Conservation (phyloP, 768 basidiomycete species). For the Kwoniella mangroviensis region DNA sequence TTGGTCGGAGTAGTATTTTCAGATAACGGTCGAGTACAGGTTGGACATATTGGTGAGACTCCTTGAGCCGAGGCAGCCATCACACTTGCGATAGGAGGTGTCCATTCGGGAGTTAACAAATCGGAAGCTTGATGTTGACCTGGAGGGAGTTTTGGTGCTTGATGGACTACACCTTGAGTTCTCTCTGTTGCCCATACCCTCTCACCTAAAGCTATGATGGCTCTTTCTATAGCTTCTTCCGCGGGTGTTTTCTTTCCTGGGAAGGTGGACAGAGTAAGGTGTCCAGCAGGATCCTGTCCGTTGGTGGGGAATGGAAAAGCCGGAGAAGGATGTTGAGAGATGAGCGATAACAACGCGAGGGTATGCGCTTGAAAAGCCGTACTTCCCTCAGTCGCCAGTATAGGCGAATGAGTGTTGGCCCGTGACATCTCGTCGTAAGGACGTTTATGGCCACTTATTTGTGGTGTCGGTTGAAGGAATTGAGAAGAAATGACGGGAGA, state of each 20-base stretch:
- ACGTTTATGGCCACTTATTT: conserved; percentile 14
- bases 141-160: conserved; percentile 14
- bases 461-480: conserved; percentile 11
- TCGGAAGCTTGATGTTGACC: conserved; percentile 21
- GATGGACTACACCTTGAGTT: conserved; percentile 16
- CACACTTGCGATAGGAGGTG: conserved; percentile 30
- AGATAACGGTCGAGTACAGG: conserved; percentile 32
- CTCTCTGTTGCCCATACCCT: conserved; percentile 40
- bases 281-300: conserved; percentile 10
- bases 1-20: not conserved
- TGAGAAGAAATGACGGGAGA: conserved; percentile 16
- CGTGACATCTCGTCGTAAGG: conserved; percentile 22
- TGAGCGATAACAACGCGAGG: conserved; percentile 38
- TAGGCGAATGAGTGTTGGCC: conserved; percentile 19
- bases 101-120: conserved; percentile 47
- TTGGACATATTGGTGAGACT: conserved; percentile 28
- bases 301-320: conserved; percentile 48
- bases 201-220: conserved; percentile 40
- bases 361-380: conserved; percentile 42
- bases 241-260: conserved; percentile 40
- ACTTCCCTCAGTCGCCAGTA: conserved; percentile 24
- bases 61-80: conserved; percentile 1
- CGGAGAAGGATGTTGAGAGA: conserved; percentile 46
- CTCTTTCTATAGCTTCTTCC: conserved; percentile 47
- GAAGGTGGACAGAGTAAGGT: conserved; percentile 17